Evolutionary conservation across 1,284 basidiomycete genomes (phyloP).

Genomic region (Cryptococcus sp.): DNA sequence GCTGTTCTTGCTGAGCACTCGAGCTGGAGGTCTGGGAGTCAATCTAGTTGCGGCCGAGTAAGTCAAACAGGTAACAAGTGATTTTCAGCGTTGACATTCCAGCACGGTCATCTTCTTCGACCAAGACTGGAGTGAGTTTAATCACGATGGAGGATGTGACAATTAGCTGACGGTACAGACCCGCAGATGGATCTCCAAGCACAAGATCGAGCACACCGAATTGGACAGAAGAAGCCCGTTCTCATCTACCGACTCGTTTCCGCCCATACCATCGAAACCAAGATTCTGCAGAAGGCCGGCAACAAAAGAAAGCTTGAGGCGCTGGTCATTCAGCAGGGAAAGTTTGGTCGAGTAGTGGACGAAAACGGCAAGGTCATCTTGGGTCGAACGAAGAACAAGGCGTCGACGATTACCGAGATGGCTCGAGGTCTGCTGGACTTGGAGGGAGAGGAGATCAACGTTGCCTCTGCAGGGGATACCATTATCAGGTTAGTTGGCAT

Average conservation of each 20-base stretch:
- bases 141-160: too few species aligned
- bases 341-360: constrained; percentile 59
- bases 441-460: constrained; percentile 81
- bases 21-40: constrained; percentile 86
- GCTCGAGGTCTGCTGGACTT: constrained; percentile 72
- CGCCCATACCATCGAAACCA: constrained; percentile 75
- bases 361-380: constrained; percentile 53
- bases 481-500: constrained; percentile 55
- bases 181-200: constrained; percentile 96
- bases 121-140: constrained; percentile 85
- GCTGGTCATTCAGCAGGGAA: constrained; percentile 86
- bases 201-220: constrained; percentile 90
- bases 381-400: constrained; percentile 39
- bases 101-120: constrained; percentile 87
- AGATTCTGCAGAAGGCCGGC: constrained; percentile 80
- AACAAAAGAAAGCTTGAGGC: constrained; percentile 87
- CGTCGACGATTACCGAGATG: constrained; percentile 68
- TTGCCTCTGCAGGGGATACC: constrained; percentile 69
- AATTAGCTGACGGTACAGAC: constrained; percentile 51
- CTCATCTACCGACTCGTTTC: constrained; percentile 82
- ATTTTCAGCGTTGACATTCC: constrained; percentile 2
- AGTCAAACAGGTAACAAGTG: constrained; percentile 12
- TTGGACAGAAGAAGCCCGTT: constrained; percentile 85
- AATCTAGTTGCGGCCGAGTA: constrained; percentile 84
- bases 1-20: constrained; percentile 85